phyloP scores from a whole-genome alignment of 2,329 filamentous ascomycete genomes.

The Didymella keratinophila region DNA sequence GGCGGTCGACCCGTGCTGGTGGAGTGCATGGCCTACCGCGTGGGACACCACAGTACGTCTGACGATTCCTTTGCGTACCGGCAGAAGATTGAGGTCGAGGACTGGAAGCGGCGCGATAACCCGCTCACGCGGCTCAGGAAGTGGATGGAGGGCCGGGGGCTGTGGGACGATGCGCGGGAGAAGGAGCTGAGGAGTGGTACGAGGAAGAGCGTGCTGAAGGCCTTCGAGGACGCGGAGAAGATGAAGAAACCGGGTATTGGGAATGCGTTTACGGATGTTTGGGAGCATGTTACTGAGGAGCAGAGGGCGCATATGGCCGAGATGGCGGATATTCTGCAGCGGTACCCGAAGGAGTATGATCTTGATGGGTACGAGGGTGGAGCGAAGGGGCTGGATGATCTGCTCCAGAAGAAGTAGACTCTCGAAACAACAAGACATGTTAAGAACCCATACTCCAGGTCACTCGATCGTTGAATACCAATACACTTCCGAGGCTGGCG shows the following conservation, averaged over 20 bases:
- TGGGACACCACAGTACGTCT: constrained; percentile 94
- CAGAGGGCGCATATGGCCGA: constrained; percentile 76
- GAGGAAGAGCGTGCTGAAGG: constrained; percentile 79
- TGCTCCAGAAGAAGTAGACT: constrained; percentile 30
- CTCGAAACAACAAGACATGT: no score
- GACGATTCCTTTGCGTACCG: constrained; percentile 98
- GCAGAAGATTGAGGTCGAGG: constrained; percentile 89
- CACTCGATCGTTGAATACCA: no score
- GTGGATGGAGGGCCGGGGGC: constrained; percentile 82
- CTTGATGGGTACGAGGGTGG: constrained; percentile 78
- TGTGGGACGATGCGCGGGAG: constrained; percentile 88
- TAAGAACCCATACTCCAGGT: neutral
- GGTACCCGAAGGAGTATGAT: constrained; percentile 94
- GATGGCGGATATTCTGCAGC: constrained; percentile 78
- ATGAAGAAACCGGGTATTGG: constrained; percentile 79
- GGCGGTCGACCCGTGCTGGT: constrained; percentile 86
- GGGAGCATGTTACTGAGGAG: constrained; percentile 85
- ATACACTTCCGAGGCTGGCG: no score
- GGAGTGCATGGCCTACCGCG: constrained; percentile 98
- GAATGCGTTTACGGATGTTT: constrained; percentile 85
- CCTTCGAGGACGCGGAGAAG: constrained; percentile 83
- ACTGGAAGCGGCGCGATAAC: constrained; percentile 91
- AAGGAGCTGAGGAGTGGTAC: constrained; percentile 71
- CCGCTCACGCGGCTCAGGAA: constrained; percentile 85
- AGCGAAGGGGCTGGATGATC: constrained; percentile 64